These are phyloP conservation scores for Amylostereum chailletii DNA, from an alignment of 1,284 basidiomycete genomes.

Conservation along the genomic window DNA sequence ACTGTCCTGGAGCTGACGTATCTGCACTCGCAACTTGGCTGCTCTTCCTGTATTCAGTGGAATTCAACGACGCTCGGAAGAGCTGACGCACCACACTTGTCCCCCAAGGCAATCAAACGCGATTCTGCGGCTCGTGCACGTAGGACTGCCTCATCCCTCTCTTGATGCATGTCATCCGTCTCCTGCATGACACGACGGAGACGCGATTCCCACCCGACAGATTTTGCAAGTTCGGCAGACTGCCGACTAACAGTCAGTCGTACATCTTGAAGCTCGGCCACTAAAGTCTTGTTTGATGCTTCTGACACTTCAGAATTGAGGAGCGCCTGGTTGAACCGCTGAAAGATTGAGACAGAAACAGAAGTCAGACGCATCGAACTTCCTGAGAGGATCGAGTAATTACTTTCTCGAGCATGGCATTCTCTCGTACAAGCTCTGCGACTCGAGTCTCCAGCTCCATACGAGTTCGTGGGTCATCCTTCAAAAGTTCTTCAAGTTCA, in stretches of 20 bases:
- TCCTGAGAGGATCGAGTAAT: slow-evolving; percentile 6
- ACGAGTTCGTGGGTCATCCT: slow-evolving; percentile 6
- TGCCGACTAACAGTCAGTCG: slow-evolving; percentile 61
- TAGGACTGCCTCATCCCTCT: slow-evolving; percentile 67
- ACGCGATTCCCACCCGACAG: slow-evolving; percentile 61
- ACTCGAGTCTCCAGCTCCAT: slow-evolving; percentile 11
- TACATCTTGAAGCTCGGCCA: slow-evolving; percentile 76
- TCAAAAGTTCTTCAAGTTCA: slow-evolving; percentile 2
- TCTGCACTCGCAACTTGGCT: slow-evolving; percentile 72
- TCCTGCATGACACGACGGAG: slow-evolving; percentile 58
- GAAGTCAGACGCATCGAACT: background rate
- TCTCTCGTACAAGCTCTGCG: slow-evolving; percentile 39
- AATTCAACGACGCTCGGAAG: background rate
- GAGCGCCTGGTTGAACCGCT: slow-evolving; percentile 77
- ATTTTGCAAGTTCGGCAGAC: slow-evolving; percentile 59
- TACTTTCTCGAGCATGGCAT: slow-evolving; percentile 61
- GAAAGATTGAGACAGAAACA: slow-evolving; percentile 2
- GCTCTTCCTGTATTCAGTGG: slow-evolving; percentile 1
- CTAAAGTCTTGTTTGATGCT: slow-evolving; percentile 63
- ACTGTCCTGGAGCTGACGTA: slow-evolving; percentile 52
- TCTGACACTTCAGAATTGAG: slow-evolving; percentile 81
- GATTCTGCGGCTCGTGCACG: slow-evolving; percentile 65
- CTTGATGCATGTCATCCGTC: slow-evolving; percentile 81
- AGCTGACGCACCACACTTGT: slow-evolving; percentile 36
- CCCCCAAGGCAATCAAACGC: slow-evolving; percentile 52